Percentiles rank a stretch among this genome's conserved stretches.
These are phyloP conservation scores for Cordyceps cateniannulata DNA, from an alignment of 2,329 filamentous ascomycete species.

Conservation along the genomic window DNA sequence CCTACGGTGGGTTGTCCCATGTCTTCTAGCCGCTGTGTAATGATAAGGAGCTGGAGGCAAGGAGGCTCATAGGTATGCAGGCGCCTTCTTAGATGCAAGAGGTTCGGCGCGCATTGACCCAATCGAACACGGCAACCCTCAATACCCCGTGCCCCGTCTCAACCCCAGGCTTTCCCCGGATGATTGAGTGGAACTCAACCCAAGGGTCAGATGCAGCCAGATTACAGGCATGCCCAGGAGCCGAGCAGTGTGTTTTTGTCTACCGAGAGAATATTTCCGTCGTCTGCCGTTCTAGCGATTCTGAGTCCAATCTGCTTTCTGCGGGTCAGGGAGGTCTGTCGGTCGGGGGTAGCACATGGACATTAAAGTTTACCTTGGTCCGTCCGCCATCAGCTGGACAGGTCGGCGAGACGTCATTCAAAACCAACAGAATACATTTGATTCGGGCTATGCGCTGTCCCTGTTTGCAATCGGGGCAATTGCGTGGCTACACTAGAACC, in stretches of 20 bases:
- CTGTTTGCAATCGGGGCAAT: too few species aligned
- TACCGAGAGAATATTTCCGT: background rate
- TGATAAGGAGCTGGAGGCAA: background rate
- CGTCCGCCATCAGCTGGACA: too few species aligned
- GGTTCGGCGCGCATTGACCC: background rate
- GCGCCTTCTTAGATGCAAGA: too few species aligned
- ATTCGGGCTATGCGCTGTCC: background rate
- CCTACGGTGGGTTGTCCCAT: too few species aligned
- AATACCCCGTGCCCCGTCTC: slow-evolving; percentile 4
- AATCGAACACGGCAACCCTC: slow-evolving; percentile 3
- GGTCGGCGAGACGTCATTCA: background rate
- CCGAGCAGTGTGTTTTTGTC: background rate
- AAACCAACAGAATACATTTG: background rate
- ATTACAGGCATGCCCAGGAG: background rate
- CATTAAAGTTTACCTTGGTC: background rate
- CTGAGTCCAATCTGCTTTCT: background rate
- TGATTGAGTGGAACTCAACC: slow-evolving; percentile 2
- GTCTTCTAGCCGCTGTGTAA: background rate
- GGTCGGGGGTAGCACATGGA: background rate
- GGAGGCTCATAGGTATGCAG: too few species aligned
- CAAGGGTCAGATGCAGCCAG: background rate
- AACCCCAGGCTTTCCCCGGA: slow-evolving; percentile 9
- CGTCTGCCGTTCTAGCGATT: background rate
- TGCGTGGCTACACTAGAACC: too few species aligned
- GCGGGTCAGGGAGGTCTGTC: background rate